Evolutionary conservation across 2,329 filamentous ascomycete genomes (phyloP).

Genomic region (Aspergillus fructus): DNA sequence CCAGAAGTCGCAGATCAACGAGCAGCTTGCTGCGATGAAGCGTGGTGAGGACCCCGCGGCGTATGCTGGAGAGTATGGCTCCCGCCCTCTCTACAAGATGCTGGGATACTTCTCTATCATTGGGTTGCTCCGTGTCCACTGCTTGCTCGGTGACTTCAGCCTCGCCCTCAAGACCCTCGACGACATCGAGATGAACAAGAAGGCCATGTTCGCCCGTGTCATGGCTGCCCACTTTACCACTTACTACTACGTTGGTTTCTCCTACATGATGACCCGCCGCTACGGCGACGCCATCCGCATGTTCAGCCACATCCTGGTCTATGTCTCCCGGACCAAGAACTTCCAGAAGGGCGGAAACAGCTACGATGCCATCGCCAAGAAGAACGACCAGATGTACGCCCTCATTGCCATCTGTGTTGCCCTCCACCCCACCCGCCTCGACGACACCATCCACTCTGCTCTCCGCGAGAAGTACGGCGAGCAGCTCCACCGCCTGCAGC

Average conservation of each 20-base stretch:
- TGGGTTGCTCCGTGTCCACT: constrained; percentile 92
- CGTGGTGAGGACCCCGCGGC: constrained; percentile 83
- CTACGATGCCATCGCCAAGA: constrained; percentile 98
- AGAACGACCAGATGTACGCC: constrained; percentile 99
- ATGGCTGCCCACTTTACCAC: constrained; percentile 99
- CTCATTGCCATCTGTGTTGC: constrained; percentile 98
- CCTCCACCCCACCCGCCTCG: constrained; percentile 93
- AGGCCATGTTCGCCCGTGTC: constrained; percentile 98
- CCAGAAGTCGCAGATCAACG: constrained; percentile 95
- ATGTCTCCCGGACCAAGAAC: constrained; percentile 98
- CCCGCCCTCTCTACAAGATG: constrained; percentile 94
- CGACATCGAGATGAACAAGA: constrained; percentile 99
- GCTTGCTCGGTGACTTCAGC: constrained; percentile 94
- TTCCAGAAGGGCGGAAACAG: constrained; percentile 92
- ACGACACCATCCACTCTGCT: constrained; percentile 98
- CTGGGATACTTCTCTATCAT: constrained; percentile 99
- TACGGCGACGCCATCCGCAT: constrained; percentile 99
- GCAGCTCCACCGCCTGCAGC: constrained; percentile 94
- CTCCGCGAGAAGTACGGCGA: constrained; percentile 99
- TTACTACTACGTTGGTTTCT: constrained; percentile 99
- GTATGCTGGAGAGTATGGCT: constrained; percentile 93
- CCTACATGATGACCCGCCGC: constrained; percentile 99
- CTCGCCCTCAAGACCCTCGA: constrained; percentile 97
- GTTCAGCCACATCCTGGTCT: constrained; percentile 99
- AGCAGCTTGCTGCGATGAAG: constrained; percentile 94